Evolutionary conservation across 73 alveolate species (phyloP).

Genomic region (Paramecium caudatum): DNA sequence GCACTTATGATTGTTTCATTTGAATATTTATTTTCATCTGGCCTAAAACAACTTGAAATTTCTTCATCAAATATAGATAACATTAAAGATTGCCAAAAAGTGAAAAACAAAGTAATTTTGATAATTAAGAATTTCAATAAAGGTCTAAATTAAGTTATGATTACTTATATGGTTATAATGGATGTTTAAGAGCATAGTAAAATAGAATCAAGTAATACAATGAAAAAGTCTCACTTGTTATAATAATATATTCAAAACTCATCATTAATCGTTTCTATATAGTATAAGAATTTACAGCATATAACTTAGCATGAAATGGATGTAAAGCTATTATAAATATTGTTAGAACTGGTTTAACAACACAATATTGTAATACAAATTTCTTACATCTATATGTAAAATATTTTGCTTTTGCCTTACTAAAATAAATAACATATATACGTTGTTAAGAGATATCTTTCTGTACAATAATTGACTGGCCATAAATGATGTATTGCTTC

Average conservation of each 20-base stretch:
- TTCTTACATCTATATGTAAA: conserved; percentile 76
- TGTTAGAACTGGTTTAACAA: conserved; percentile 69
- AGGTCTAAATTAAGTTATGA: conserved; percentile 16
- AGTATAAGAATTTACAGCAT: background rate
- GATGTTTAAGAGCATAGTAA: conserved; percentile 73
- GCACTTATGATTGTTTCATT: conserved; percentile 62
- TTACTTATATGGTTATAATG: conserved; percentile 66
- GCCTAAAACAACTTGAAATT: conserved; percentile 63
- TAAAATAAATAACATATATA: background rate
- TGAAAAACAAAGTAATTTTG: conserved; percentile 72
- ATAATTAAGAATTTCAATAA: conserved; percentile 71
- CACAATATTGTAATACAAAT: conserved; percentile 71
- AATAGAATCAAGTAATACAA: conserved; percentile 68
- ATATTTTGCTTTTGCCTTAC: conserved; percentile 75
- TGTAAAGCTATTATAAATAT: conserved; percentile 28
- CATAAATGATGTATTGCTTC: conserved; percentile 68
- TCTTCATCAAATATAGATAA: conserved; percentile 62
- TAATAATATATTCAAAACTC: conserved; percentile 37
- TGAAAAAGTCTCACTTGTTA: conserved; percentile 68
- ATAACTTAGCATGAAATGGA: conserved; percentile 20
- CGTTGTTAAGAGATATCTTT: conserved; percentile 62
- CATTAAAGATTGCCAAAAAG: conserved; percentile 69
- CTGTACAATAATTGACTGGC: conserved; percentile 74
- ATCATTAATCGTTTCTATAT: conserved; percentile 6
- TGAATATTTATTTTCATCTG: background rate